Percentiles rank a stretch among this genome's conserved stretches.
Conservation (phyloP, 2,329 filamentous ascomycete species). For the Nigrospora sphaerica region DNA sequence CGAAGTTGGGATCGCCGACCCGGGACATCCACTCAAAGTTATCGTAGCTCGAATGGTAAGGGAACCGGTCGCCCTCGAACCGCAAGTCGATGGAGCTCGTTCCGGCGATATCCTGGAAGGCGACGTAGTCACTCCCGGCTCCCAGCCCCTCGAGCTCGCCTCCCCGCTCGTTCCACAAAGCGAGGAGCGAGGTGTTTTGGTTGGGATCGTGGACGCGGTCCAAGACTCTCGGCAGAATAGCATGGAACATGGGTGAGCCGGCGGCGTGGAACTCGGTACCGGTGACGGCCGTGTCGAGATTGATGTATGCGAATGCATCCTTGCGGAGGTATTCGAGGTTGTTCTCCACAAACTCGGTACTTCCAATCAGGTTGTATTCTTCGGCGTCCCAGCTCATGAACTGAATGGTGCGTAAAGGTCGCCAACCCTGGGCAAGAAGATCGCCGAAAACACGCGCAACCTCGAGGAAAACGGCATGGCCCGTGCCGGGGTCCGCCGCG, state of each 20-base stretch:
- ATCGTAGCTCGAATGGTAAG: constrained; percentile 82
- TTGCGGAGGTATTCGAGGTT: constrained; percentile 65
- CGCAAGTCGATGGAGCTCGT: constrained; percentile 80
- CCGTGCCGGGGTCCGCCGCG: constrained; percentile 76
- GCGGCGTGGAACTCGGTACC: constrained; percentile 69
- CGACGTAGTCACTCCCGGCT: constrained; percentile 73
- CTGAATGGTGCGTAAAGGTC: constrained; percentile 86
- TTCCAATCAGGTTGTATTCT: constrained; percentile 89
- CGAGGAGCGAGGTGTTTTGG: constrained; percentile 63
- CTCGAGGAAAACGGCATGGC: constrained; percentile 87
- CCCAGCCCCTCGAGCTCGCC: constrained; percentile 61
- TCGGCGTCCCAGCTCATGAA: constrained; percentile 96
- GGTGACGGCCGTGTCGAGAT: constrained; percentile 76
- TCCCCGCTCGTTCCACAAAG: constrained; percentile 65
- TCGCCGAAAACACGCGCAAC: constrained; percentile 79
- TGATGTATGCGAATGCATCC: constrained; percentile 81
- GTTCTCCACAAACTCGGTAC: constrained; percentile 90
- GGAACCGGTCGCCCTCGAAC: constrained; percentile 62
- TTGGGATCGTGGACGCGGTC: constrained; percentile 67
- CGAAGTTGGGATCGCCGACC: constrained; percentile 74
- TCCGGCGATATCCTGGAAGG: constrained; percentile 88
- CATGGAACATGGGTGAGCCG: constrained; percentile 74
- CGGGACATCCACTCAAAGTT: constrained; percentile 79
- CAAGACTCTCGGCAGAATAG: constrained; percentile 64
- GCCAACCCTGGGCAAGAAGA: constrained; percentile 72